Evolutionary conservation across 2,329 filamentous ascomycete species (phyloP).

Genomic region (Diaporthe citri): DNA sequence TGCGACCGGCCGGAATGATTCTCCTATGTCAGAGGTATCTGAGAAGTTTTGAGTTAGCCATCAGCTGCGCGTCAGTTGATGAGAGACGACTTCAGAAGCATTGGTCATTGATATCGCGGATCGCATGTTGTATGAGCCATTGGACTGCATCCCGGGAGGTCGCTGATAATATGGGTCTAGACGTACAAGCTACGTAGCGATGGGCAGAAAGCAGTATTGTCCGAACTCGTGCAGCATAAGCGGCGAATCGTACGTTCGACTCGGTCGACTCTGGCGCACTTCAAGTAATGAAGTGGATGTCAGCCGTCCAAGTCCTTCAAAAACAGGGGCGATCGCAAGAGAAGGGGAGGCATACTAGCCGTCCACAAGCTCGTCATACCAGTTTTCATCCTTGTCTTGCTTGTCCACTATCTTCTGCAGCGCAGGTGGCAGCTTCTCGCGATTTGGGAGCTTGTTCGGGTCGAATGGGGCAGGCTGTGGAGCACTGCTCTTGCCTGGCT

Average conservation of each 20-base stretch:
- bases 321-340: neutral
- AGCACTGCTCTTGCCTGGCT: conserved; percentile 34
- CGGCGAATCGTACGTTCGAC: conserved; percentile 88
- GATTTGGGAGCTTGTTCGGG: conserved; percentile 60
- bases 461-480: conserved; percentile 53
- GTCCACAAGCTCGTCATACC: conserved; percentile 82
- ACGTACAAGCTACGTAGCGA: conserved; percentile 88
- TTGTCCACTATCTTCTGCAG: conserved; percentile 71
- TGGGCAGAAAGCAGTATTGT: conserved; percentile 92
- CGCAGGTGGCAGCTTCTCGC: conserved; percentile 65
- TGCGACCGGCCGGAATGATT: conserved; percentile 93
- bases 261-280: conserved; percentile 86
- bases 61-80: neutral
- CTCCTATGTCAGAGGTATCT: conserved; percentile 89
- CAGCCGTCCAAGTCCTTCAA: conserved; percentile 17
- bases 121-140: neutral
- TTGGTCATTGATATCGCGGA: neutral
- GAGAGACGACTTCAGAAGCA: neutral
- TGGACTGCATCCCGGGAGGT: neutral
- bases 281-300: conserved; percentile 30
- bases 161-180: neutral
- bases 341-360: conserved; percentile 72
- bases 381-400: conserved; percentile 74
- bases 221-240: conserved; percentile 86
- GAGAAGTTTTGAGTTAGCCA: neutral